Percentiles rank a stretch among this genome's conserved stretches.
Conservation (phyloP, 352 stramenopile species). For the Globisporangium viniferum region DNA sequence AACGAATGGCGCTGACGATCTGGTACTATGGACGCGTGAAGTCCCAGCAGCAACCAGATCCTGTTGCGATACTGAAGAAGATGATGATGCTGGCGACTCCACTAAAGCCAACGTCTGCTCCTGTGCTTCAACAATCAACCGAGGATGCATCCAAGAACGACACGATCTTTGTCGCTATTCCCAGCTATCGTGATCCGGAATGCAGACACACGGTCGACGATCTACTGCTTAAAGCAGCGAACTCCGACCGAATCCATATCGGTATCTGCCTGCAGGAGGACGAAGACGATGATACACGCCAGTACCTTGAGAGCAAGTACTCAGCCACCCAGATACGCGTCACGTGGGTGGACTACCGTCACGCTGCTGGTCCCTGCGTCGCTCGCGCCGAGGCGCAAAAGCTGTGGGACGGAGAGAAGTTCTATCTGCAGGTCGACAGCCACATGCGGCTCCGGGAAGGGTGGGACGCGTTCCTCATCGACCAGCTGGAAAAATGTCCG, state of each 20-base stretch:
- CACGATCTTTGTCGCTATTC: neutral
- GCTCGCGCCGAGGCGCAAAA: conserved; percentile 46
- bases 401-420: conserved; percentile 83
- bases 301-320: neutral
- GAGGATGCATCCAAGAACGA: neutral
- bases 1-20: neutral
- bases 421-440: conserved; percentile 94
- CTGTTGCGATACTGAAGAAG: neutral
- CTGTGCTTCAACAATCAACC: neutral
- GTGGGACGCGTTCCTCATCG: conserved; percentile 91
- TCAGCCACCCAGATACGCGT: neutral
- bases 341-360: neutral
- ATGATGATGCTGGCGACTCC: neutral
- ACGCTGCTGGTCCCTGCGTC: neutral
- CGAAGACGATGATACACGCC: neutral
- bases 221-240: neutral
- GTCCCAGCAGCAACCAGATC: neutral
- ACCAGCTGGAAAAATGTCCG: conserved; percentile 49
- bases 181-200: neutral
- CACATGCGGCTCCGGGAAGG: conserved; percentile 87
- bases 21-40: neutral
- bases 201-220: neutral
- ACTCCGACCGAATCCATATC: neutral
- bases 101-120: too few species aligned
- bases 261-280: neutral